phyloP scores from a whole-genome alignment of 2,329 filamentous ascomycete species.

The Neopestalotiopsis sp. region DNA sequence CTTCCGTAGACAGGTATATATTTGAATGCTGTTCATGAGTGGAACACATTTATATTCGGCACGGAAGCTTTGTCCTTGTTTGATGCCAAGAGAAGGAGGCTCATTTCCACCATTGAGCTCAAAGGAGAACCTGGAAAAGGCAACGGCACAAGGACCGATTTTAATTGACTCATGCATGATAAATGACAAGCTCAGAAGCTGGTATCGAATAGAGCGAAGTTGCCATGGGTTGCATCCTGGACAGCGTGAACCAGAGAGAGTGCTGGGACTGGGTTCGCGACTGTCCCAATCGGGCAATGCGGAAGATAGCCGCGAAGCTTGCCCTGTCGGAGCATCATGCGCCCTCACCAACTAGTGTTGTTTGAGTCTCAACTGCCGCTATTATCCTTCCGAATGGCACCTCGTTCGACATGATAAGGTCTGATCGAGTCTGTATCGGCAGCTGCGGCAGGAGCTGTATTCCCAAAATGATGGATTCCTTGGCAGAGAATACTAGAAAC shows the following conservation, averaged over 20 bases:
- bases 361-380: slow-evolving; percentile 1
- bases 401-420: background rate
- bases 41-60: background rate
- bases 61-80: background rate
- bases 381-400: slow-evolving; percentile 6
- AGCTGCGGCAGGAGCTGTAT: background rate
- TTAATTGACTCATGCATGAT: slow-evolving; percentile 9
- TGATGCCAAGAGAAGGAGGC: slow-evolving; percentile 3
- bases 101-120: slow-evolving; percentile 15
- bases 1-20: slow-evolving; percentile 2
- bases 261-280: background rate
- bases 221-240: background rate
- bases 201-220: slow-evolving; percentile 11
- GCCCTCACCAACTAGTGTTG: background rate
- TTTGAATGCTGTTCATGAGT: background rate
- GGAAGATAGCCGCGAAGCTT: slow-evolving; percentile 9
- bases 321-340: background rate
- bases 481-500: background rate
- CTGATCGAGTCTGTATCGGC: background rate
- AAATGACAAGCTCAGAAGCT: background rate
- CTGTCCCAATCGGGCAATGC: slow-evolving; percentile 13
- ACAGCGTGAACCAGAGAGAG: background rate
- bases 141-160: background rate
- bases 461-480: background rate
- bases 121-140: slow-evolving; percentile 2